Base-by-base conservation (phyloP, 2,329 filamentous ascomycete genomes). In the Diplodia sapinea region DNA sequence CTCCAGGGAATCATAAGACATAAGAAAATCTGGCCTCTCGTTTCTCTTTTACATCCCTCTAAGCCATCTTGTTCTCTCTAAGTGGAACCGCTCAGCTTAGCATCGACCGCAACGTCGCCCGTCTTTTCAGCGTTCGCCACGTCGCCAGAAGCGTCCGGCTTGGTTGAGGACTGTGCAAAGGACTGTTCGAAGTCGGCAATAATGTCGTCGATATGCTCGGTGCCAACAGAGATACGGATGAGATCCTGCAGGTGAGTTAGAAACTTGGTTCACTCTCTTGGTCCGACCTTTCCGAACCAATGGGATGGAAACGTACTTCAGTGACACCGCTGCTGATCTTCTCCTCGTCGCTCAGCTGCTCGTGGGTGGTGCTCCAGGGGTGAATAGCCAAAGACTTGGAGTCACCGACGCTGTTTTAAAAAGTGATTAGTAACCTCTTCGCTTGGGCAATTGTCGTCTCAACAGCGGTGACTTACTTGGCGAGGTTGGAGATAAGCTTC, bases 181-280 rank as follows among this genome's bases (percentile, higher is more conserved):
- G 92, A 91, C 83, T 97, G 94, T 79, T 94, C 90, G 77, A 98
- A 97, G 81, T 98, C 94, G 73, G 89, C 91, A 76, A 97, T 95
- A 74, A 98, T 97, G 76, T 98, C 94, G 82, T 97, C 94, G 77
- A 98, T 96, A 79, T 97, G 93, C 82, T 98, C 94, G 0, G 91
- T 96, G 64, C 94, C 94, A 68, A 97, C 94, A 0, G 94, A 97
- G 75, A 98, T 95, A 70, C 94, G 91, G 79, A 98, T 97, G 49
- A 94, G 88, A 76, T 96, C 94, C 85, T 93, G 78, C 12, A 31
- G 54, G 29, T n/a, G 51, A n/a, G 17, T 70, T 40, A 74, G 73
- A 31, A 38, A 33, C 36, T 6, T 12, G n/a, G 2, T n/a, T 20
- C 17, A 13, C 17, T 11, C 0, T 47, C n/a, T 67, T 36, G 52